Conservation (phyloP, 345 rosid species). For the Carallia pectinifolia region DNA sequence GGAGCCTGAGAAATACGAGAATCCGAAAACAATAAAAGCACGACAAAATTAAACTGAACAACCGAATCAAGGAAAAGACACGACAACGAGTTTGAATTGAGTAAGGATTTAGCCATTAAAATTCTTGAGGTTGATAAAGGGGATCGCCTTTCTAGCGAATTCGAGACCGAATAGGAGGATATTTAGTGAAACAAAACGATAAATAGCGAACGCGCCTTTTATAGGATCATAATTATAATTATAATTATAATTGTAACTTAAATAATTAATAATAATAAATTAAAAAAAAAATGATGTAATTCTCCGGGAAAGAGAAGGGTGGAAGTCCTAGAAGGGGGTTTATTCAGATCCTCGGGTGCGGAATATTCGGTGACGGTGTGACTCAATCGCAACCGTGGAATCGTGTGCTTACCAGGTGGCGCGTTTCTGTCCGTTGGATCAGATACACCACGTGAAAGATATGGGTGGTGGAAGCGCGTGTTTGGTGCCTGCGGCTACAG, state of each 20-base stretch:
- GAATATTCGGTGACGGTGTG: constrained; percentile 33
- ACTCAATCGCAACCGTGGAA: background rate
- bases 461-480: too few species aligned
- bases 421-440: background rate
- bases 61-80: constrained; percentile 25
- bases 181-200: too few species aligned
- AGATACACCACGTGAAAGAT: background rate
- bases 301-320: too few species aligned
- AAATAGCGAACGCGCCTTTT: too few species aligned
- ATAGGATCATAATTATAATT: too few species aligned
- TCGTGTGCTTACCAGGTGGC: constrained; percentile 17
- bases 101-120: constrained; percentile 66
- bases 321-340: background rate
- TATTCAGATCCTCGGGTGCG: constrained; percentile 24
- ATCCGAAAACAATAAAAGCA: constrained; percentile 19
- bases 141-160: background rate
- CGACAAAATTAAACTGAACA: constrained; percentile 25
- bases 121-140: background rate
- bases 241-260: too few species aligned
- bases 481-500: too few species aligned
- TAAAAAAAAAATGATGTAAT: too few species aligned
- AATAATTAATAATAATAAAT: too few species aligned
- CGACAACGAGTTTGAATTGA: constrained; percentile 26
- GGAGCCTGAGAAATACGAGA: constrained; percentile 31
- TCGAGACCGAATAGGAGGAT: background rate